A percentile compares a stretch with the other conserved stretches of the same genome.
These are phyloP conservation scores for Linum usitatissimum DNA, from an alignment of 345 rosid species.

Conservation along the genomic window DNA sequence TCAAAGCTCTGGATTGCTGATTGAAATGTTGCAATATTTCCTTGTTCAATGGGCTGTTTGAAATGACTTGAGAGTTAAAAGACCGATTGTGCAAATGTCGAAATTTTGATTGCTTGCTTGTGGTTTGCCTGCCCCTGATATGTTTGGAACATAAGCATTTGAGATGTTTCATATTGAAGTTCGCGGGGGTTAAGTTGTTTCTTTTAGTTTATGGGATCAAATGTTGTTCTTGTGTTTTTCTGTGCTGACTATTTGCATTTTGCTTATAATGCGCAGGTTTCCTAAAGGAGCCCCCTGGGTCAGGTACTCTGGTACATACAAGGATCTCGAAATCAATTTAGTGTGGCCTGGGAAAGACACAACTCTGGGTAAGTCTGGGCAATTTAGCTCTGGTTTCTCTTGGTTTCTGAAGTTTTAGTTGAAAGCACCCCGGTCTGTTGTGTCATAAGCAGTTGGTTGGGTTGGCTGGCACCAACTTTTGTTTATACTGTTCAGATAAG, in stretches of 20 bases:
- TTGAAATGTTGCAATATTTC: too few species aligned
- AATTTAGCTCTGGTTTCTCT: not conserved
- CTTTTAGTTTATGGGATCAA: too few species aligned
- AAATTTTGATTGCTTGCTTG: not conserved
- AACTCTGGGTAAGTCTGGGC: slow-evolving; percentile 24
- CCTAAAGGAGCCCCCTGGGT: slow-evolving; percentile 82
- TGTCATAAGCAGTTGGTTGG: too few species aligned
- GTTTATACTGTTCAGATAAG: too few species aligned
- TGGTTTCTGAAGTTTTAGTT: not conserved
- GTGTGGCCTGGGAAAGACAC: slow-evolving; percentile 80
- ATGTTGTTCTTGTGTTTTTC: not conserved
- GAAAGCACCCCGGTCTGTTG: not conserved
- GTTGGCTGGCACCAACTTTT: too few species aligned
- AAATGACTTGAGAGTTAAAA: not conserved
- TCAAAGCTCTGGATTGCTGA: too few species aligned
- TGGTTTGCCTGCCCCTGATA: not conserved
- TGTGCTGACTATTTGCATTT: not conserved
- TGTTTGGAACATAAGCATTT: not conserved
- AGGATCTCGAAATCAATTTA: slow-evolving; percentile 46
- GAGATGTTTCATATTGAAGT: not conserved
- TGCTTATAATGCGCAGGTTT: slow-evolving; percentile 37
- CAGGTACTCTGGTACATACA: slow-evolving; percentile 59
- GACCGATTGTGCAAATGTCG: not conserved
- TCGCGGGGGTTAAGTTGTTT: too few species aligned
- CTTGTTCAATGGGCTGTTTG: too few species aligned